Evolutionary conservation across 805 yeast genomes (phyloP), one percentile per base, ranked within the genome.

Genomic region (Teunomyces lycoperdinae): DNA sequence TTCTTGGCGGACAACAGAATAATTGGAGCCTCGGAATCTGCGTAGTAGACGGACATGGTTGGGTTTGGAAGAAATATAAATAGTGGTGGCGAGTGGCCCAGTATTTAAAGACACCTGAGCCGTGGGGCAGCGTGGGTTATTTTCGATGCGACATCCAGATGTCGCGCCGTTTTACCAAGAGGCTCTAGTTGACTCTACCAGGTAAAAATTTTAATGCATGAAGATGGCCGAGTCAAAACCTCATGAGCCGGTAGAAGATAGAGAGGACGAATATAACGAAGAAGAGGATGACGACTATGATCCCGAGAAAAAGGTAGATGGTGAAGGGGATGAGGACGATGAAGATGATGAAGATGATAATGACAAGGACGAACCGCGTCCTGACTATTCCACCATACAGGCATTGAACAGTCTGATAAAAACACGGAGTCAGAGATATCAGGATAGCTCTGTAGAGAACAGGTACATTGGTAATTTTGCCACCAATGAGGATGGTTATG

Each of bases 371-470:
- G 36, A 54, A 32, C 42, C 40, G 31, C 52, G 38, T 1, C 67
- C 68, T 0, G 71, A 71, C 42, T 85, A 85, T 60, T 70, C 78
- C 5, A 66, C 66, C 3, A 78, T 85, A 5, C 87, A 81, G 51
- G 80, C 58, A 57, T 73, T 41, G 58, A 70, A 60, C 10, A 85
- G 89, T 0, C 74, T 84, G 46, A 77, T 88, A 31, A 80, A 81
- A 57, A 88, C 96, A 0, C 73, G 96, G 54, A 74, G 79, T 17
- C 92, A 84, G 53, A 64, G 86, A 42, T 67, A 66, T 27, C 50
- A 68, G 17, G 87, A 82, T 14, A 47, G 47, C 24, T 26, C 30
- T 2, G 44, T 30, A 11, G 14, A 13, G 40, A 42, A 39, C 35
- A 47, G 44, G 35, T 45, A 39, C 14, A 46, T 47, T 20, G 57